Evolutionary conservation across 2,329 filamentous ascomycete genomes (phyloP).

Genomic region (Talaromyces verruculosus): DNA sequence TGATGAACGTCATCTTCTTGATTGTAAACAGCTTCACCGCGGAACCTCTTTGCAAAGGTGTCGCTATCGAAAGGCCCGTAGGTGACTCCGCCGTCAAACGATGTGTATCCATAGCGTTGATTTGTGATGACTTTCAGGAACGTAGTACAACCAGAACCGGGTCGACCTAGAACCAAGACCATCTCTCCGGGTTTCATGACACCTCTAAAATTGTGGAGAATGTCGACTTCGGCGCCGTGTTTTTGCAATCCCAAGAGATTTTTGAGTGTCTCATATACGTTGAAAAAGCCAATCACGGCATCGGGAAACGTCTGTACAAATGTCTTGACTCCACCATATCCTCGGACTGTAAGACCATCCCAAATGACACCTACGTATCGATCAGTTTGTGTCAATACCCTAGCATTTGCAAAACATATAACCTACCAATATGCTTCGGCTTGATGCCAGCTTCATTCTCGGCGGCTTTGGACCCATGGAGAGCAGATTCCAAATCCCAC

Average conservation of each 20-base stretch:
- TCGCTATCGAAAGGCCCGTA: slow-evolving; percentile 73
- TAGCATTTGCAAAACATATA: background rate
- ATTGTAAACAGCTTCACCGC: slow-evolving; percentile 82
- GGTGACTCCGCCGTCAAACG: slow-evolving; percentile 66
- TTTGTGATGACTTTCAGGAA: slow-evolving; percentile 69
- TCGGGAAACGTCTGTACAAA: slow-evolving; percentile 74
- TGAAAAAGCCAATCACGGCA: slow-evolving; percentile 73
- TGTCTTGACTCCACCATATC: slow-evolving; percentile 71
- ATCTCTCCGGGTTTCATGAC: slow-evolving; percentile 80
- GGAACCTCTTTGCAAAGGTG: slow-evolving; percentile 69
- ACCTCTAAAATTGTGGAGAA: slow-evolving; percentile 64
- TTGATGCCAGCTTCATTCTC: slow-evolving; percentile 76
- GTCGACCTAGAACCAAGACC: slow-evolving; percentile 77
- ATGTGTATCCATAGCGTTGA: slow-evolving; percentile 63
- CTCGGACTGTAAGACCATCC: slow-evolving; percentile 73
- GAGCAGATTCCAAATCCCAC: slow-evolving; percentile 73
- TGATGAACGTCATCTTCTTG: slow-evolving; percentile 76
- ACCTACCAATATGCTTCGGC: slow-evolving; percentile 67
- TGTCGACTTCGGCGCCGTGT: slow-evolving; percentile 69
- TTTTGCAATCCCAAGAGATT: slow-evolving; percentile 64
- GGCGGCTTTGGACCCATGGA: slow-evolving; percentile 70
- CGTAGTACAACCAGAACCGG: slow-evolving; percentile 70
- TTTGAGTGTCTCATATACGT: slow-evolving; percentile 66
- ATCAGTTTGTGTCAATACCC: background rate
- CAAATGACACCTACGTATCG: slow-evolving; percentile 62